Base-by-base conservation (phyloP, 768 basidiomycete species). In the Mycena capillaripes region DNA sequence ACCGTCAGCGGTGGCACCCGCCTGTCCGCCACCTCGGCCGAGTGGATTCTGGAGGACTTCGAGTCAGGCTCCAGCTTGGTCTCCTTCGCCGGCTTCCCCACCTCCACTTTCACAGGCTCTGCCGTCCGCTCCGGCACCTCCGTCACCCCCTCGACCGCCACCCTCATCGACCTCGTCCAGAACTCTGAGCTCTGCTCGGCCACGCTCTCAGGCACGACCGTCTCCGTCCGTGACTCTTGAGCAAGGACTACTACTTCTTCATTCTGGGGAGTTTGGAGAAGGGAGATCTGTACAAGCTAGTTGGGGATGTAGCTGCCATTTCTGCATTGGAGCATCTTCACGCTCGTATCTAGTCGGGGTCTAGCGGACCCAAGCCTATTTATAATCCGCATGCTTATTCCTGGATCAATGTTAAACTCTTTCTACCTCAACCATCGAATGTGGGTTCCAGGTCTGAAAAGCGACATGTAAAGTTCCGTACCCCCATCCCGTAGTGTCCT, bases 391-490 rank as follows among this genome's bases (percentile, higher is more conserved):
- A 27, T 52, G 50, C 50, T 52, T 52, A 52, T 52, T 52, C 50
- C 27, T 52, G 14, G 27, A 52, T 52, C 50, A 16, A 52, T 52
- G 14, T 52, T 29, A 27, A 52, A 52, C 50, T 52, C 50, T 52
- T 27, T 52, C 50, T 52, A 52, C 50, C 25, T 52, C 50, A 52
- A 52, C 50, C 50, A 52, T 52, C 50, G 23, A 52, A 52, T 52
- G 50, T 52, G 11, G 50, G 55, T 57, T 36, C 55, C 55, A 57
- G 34, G 55, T 57, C 34, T 57, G 55, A 57, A 57, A 57, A 57
- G 55, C 55, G 55, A 57, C 34, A 57, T n/a, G 55, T 36, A 57
- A 57, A 57, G 23, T 57, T 36, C 32, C 55, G 5, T 11, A 57
- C 9, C 55, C 32, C 55, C 55, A 34, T 57, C 34, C 55, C 36